phyloP scores from a whole-genome alignment of 768 basidiomycete genomes.

The Lentinula sp. region DNA sequence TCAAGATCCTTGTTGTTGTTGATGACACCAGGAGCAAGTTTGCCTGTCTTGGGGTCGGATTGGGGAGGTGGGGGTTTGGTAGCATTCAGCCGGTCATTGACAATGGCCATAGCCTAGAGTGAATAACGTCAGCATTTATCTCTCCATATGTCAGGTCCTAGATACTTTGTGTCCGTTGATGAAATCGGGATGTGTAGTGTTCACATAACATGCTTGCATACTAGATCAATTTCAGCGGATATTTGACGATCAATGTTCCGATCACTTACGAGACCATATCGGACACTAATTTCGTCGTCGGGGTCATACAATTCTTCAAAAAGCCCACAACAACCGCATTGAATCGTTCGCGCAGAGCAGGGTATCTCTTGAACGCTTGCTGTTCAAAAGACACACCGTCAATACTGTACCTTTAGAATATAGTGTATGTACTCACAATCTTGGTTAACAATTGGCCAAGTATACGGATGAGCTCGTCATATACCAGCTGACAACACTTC shows the following conservation, averaged over 20 bases:
- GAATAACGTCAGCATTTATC: constrained; percentile 1
- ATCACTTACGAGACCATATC: constrained; percentile 84
- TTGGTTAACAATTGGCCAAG: constrained; percentile 86
- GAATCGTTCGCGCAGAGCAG: constrained; percentile 94
- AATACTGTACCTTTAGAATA: background rate
- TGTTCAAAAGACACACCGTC: constrained; percentile 24
- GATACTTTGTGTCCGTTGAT: constrained; percentile 85
- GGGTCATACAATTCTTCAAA: constrained; percentile 90
- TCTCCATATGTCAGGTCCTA: background rate
- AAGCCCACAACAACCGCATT: constrained; percentile 95
- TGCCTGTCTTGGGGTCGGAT: constrained; percentile 68
- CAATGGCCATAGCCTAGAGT: constrained; percentile 77
- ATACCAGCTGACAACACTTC: constrained; percentile 93
- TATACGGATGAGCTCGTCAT: constrained; percentile 96
- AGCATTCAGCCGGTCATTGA: constrained; percentile 78
- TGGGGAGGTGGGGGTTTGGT: constrained; percentile 58
- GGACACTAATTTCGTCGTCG: constrained; percentile 89
- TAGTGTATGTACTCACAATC: constrained; percentile 50
- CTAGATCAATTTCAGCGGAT: constrained; percentile 26
- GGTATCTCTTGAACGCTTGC: constrained; percentile 96
- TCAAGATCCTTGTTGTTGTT: constrained; percentile 97
- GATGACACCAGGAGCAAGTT: constrained; percentile 52
- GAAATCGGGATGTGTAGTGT: constrained; percentile 99
- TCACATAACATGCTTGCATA: constrained; percentile 99
- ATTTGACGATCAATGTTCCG: background rate